Base-by-base conservation (phyloP, 1,139 yeast species). In the Candida sanyaensis region DNA sequence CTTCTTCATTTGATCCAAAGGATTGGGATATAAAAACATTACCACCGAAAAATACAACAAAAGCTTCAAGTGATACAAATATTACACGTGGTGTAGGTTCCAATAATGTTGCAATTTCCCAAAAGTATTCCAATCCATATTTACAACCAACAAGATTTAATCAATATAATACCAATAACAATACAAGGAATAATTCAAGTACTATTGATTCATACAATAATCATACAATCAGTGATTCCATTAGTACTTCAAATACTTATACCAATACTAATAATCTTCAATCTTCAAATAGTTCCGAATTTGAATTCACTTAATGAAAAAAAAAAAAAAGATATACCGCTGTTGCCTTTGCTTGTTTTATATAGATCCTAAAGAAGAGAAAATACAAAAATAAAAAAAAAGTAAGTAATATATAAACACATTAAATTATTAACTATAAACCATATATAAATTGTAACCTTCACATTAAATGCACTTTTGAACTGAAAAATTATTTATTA, bases 81-180 rank as follows among this genome's bases (percentile, higher is more conserved):
- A 32, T 8, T 17, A 17, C 21, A 17, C 21, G 21, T 17, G 21
- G 21, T 17, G 21, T 17, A 2, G 21, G 21, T 17, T 17, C 21
- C 21, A 17, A 17, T 17, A 34, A 34, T 34, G 29, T n/a, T 12
- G 38, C 43, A 12, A 31, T 42, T 9, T 41, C 44, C 36, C 49
- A 43, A 42, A 43, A 39, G 23, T 49, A 49, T 36, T 24, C 6
- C 8, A 49, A 49, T 47, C 50, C 52, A 6, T 44, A 49, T 24
- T 41, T 49, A 32, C 41, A 29, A 32, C 50, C 50, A 9, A 40
- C 50, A 5, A 30, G 44, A 40, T 46, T 42, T 43, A 31, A 39
- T n/a, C 45, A 43, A 12, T 30, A 6, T 32, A 9, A 17, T 32
- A 17, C 21, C 3, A 17, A 17, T 17, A 17, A 17, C 21, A 17